phyloP scores from a whole-genome alignment of 805 yeast species.

The Peterozyma xylosa region DNA sequence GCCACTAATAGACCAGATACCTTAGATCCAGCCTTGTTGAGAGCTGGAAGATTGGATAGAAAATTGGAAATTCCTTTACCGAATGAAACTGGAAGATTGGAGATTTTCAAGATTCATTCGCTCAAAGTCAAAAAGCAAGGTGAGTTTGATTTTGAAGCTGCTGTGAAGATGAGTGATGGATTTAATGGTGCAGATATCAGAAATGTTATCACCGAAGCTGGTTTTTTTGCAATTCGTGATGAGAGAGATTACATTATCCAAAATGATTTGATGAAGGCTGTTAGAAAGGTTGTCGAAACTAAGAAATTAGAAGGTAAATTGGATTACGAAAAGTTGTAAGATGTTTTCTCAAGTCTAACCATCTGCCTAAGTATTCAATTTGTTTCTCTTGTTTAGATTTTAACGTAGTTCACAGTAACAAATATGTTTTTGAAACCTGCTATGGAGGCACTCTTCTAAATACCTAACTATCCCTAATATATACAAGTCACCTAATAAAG shows the following conservation, averaged over 20 bases:
- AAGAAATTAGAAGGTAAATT: conserved; percentile 95
- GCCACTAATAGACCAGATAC: conserved; percentile 99
- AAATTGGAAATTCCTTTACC: conserved; percentile 94
- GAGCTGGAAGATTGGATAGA: conserved; percentile 97
- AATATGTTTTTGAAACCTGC: conserved; percentile 6
- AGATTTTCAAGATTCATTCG: conserved; percentile 90
- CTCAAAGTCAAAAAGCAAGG: conserved; percentile 82
- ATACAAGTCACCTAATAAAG: not conserved
- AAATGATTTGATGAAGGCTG: conserved; percentile 95
- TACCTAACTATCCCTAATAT: not conserved
- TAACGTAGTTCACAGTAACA: too few relatives aligned
- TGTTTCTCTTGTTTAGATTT: conserved; percentile 11
- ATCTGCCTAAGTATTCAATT: conserved; percentile 12
- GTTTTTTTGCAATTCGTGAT: conserved; percentile 95
- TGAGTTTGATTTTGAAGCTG: conserved; percentile 94
- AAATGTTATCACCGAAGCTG: conserved; percentile 97
- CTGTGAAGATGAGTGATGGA: conserved; percentile 97
- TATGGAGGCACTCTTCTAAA: conserved; percentile 16
- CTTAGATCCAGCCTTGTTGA: conserved; percentile 89
- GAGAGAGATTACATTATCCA: conserved; percentile 93
- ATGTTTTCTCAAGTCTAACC: too few relatives aligned
- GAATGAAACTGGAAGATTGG: conserved; percentile 91
- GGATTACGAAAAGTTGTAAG: conserved; percentile 85
- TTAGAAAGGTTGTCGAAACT: conserved; percentile 91
- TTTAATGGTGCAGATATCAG: conserved; percentile 98